Conservation (phyloP, 108 stramenopile genomes). For the Fistulifera pelliculosa region DNA sequence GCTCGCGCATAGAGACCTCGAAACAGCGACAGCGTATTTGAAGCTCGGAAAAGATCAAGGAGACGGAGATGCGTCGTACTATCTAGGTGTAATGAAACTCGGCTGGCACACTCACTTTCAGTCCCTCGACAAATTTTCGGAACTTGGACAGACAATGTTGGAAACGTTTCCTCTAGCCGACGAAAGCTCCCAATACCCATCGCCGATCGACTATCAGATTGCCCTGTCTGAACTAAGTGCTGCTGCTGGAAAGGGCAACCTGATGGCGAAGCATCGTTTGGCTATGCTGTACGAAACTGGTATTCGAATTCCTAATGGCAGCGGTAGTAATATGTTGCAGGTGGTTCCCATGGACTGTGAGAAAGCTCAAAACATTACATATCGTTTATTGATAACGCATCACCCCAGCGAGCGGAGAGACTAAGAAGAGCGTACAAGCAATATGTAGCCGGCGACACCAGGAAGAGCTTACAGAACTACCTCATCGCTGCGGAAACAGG, state of each 20-base stretch:
- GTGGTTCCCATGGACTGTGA: slow-evolving; percentile 45
- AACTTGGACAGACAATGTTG: slow-evolving; percentile 24
- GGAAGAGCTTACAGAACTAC: slow-evolving; percentile 77
- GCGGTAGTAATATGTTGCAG: slow-evolving; percentile 5
- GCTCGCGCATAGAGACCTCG: slow-evolving; percentile 33
- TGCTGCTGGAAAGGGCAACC: slow-evolving; percentile 72
- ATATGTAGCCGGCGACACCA: slow-evolving; percentile 70
- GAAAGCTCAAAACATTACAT: slow-evolving; percentile 50
- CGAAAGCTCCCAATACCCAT: neutral
- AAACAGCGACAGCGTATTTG: slow-evolving; percentile 53
- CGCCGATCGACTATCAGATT: neutral
- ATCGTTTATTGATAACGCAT: slow-evolving; percentile 75
- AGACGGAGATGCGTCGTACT: slow-evolving; percentile 64
- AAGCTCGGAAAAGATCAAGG: slow-evolving; percentile 59
- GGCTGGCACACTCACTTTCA: slow-evolving; percentile 69
- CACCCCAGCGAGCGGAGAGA: slow-evolving; percentile 23
- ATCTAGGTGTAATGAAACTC: slow-evolving; percentile 75
- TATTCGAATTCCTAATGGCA: slow-evolving; percentile 30
- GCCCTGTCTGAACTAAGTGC: slow-evolving; percentile 39
- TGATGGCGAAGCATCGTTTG: slow-evolving; percentile 77
- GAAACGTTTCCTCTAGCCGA: slow-evolving; percentile 7
- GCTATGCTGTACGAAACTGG: slow-evolving; percentile 73
- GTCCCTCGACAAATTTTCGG: slow-evolving; percentile 34
- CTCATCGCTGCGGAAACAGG: slow-evolving; percentile 86
- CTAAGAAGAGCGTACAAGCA: slow-evolving; percentile 69